phyloP scores from a whole-genome alignment of 441 rosid genomes.

The Gossypium davidsonii region DNA sequence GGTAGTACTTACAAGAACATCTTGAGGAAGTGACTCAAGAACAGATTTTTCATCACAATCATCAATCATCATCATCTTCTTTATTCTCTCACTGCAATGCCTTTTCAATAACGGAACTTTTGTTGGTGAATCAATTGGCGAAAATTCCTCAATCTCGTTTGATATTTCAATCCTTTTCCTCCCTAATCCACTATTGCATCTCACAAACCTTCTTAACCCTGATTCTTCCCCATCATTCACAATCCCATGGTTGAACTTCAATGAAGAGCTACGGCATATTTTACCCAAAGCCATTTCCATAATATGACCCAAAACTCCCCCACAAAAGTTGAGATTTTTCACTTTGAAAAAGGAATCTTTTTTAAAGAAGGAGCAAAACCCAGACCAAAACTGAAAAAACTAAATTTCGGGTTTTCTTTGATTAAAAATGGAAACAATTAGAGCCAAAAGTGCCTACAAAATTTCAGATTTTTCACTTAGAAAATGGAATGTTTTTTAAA shows the following conservation, averaged over 20 bases:
- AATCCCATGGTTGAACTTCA: slow-evolving; percentile 23
- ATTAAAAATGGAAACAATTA: too few relatives aligned
- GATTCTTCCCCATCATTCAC: slow-evolving; percentile 23
- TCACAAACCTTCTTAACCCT: slow-evolving; percentile 39
- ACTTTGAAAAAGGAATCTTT: neutral
- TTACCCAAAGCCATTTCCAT: slow-evolving; percentile 34
- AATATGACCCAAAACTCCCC: neutral
- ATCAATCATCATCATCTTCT: neutral
- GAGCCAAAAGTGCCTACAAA: neutral
- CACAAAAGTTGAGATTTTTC: neutral
- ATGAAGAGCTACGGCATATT: slow-evolving; percentile 21
- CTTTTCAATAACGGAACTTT: slow-evolving; percentile 44
- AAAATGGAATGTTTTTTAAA: neutral
- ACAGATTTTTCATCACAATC: slow-evolving; percentile 27
- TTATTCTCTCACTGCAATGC: slow-evolving; percentile 28
- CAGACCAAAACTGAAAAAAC: neutral
- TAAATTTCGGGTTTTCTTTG: neutral
- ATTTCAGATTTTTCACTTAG: neutral
- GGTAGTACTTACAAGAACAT: slow-evolving; percentile 52
- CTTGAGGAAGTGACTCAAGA: slow-evolving; percentile 68
- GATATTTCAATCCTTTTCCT: slow-evolving; percentile 64
- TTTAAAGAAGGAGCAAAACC: neutral
- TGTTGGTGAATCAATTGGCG: slow-evolving; percentile 14
- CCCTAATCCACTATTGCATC: slow-evolving; percentile 44
- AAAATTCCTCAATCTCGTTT: slow-evolving; percentile 20